Percentiles rank a stretch among this genome's conserved stretches.
These are phyloP conservation scores for Colletotrichum caudatum DNA, from an alignment of 2,329 filamentous ascomycete genomes.

Conservation along the genomic window DNA sequence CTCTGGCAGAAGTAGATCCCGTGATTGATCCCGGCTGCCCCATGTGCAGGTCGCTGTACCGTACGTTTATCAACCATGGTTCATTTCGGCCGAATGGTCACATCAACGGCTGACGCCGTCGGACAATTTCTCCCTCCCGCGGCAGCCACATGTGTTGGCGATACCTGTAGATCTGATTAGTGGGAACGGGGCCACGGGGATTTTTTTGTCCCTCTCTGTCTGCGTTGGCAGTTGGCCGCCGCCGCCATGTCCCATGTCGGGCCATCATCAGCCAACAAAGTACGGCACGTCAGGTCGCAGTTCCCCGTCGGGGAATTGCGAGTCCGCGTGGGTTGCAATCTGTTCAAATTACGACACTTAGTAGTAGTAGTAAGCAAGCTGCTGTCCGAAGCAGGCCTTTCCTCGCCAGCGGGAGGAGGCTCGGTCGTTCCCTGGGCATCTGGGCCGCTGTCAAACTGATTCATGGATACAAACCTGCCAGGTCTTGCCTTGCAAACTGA, in stretches of 20 bases:
- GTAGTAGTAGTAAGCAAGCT: no score
- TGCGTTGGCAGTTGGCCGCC: neutral
- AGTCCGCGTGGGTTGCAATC: slow-evolving; percentile 10
- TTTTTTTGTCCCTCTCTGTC: neutral
- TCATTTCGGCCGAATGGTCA: slow-evolving; percentile 21
- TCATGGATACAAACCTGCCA: neutral
- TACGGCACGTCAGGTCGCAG: neutral
- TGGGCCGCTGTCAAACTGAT: slow-evolving; percentile 25
- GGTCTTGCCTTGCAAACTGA: slow-evolving; percentile 13
- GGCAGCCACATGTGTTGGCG: slow-evolving; percentile 27
- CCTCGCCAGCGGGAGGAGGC: slow-evolving; percentile 5
- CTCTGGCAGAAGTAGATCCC: neutral
- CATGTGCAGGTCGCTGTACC: neutral
- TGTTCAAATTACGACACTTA: slow-evolving; percentile 6
- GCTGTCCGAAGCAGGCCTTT: slow-evolving; percentile 26
- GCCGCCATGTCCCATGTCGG: no score
- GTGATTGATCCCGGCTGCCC: neutral
- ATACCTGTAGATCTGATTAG: neutral
- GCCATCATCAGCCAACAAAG: no score
- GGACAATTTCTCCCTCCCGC: slow-evolving; percentile 22
- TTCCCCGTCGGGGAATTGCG: neutral
- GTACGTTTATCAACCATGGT: neutral
- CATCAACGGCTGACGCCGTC: slow-evolving; percentile 15
- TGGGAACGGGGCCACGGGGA: slow-evolving; percentile 13
- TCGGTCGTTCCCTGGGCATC: slow-evolving; percentile 15